Conservation (phyloP, 192 early-diverging fungal genomes). For the Pilobolus umbonatus region DNA sequence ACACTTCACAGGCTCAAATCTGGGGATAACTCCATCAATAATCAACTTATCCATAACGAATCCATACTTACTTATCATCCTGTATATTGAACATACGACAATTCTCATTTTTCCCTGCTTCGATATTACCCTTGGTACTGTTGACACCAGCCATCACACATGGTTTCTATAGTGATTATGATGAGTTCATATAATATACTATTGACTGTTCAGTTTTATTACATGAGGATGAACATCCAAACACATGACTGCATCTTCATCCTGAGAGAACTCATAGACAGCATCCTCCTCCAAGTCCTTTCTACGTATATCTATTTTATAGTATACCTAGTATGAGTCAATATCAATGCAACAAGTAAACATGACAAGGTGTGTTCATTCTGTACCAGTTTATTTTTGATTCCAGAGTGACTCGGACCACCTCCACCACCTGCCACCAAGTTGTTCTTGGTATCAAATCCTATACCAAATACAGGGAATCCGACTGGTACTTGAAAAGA, state of each 20-base stretch:
- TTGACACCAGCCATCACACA: slow-evolving; percentile 71
- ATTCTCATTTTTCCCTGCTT: slow-evolving; percentile 71
- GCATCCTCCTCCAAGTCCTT: slow-evolving; percentile 33
- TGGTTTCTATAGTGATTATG: slow-evolving; percentile 40
- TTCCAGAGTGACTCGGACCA: slow-evolving; percentile 70
- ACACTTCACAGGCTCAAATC: slow-evolving; percentile 16
- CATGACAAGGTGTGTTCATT: background rate
- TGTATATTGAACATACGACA: slow-evolving; percentile 69
- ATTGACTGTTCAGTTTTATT: too few relatives aligned
- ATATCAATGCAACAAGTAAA: background rate
- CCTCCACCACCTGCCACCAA: slow-evolving; percentile 84
- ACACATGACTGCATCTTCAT: slow-evolving; percentile 84
- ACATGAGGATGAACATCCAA: slow-evolving; percentile 78
- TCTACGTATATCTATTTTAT: slow-evolving; percentile 41
- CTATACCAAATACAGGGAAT: slow-evolving; percentile 59
- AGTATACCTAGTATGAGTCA: slow-evolving; percentile 38
- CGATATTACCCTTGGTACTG: slow-evolving; percentile 50
- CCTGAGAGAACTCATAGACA: slow-evolving; percentile 25
- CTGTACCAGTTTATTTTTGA: slow-evolving; percentile 84
- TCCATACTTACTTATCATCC: slow-evolving; percentile 24
- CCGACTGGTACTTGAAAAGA: slow-evolving; percentile 45
- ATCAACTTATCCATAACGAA: background rate
- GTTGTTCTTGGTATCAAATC: slow-evolving; percentile 51
- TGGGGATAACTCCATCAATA: background rate
- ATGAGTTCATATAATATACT: too few relatives aligned